Conservation (phyloP, 345 rosid genomes). For the Citrus hindsii region DNA sequence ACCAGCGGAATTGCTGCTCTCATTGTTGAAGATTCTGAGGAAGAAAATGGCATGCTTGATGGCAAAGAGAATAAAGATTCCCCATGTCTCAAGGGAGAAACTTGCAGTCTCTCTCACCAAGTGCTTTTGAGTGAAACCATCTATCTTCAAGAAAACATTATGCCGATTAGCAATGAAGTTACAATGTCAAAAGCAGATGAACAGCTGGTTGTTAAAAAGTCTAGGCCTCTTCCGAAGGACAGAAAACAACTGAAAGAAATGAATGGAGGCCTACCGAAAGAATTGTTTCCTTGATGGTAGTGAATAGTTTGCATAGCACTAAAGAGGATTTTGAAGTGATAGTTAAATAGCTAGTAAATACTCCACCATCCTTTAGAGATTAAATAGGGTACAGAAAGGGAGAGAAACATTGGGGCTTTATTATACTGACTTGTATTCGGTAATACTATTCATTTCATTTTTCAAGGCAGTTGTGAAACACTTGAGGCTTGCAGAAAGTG, state of each 20-base stretch:
- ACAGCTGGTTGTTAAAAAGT: conserved; percentile 1
- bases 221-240: neutral
- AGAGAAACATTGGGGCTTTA: neutral
- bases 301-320: neutral
- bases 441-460: neutral
- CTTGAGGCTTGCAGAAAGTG: too few species aligned
- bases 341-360: neutral
- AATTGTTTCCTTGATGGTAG: neutral
- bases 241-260: neutral
- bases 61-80: conserved; percentile 8
- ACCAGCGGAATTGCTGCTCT: neutral
- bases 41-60: neutral
- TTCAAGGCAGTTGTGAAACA: neutral
- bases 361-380: neutral
- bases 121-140: neutral
- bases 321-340: neutral
- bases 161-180: neutral
- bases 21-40: conserved; percentile 31
- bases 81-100: neutral
- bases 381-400: neutral
- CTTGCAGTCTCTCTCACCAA: neutral
- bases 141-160: neutral
- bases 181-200: conserved; percentile 1
- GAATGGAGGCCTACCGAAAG: neutral
- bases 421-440: neutral